Evolutionary conservation across 176 grass and related monocot genomes (phyloP), one percentile per base, ranked within the genome.

Genomic region (Bothriochloa decipiens): DNA sequence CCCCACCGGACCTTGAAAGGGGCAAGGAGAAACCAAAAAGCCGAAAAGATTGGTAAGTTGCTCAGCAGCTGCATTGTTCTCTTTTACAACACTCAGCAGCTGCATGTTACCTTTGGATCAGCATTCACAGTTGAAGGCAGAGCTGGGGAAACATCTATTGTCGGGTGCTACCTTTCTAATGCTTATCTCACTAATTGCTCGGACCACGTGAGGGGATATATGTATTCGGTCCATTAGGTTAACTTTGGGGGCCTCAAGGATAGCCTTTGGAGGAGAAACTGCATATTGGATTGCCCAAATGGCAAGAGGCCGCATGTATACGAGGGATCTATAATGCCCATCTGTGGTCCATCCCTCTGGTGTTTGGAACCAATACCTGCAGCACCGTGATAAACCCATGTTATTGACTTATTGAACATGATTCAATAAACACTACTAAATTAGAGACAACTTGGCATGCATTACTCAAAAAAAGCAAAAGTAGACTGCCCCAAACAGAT

Each of bases 201-300:
- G 50, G 23, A 29, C 60, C 32, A 84, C 76, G 45, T 88, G 87
- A 63, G 89, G 68, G 4, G 92, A 90, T 72, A 88, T 18, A 52
- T 82, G 84, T 78, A 93, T 87, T 65, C 91, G 84, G 36, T 95
- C 91, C 92, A 98, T 93, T 57, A 98, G 74, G 74, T 98, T 95
- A 83, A 88, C 86, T 80, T 89, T 88, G 17, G 95, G 92, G 1
- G 92, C 89, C 67, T 98, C 82, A 1, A 98, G 67, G 57, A 98
- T 95, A 22, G 85, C 71, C 66, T 92, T 90, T 33, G 91, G 93
- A 35, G 91, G 91, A 76, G 93, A 94, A 11, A 94, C 65, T 55
- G 96, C 96, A 84, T 88, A 94, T 32, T 99, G 96, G 86, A 99
- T 99, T 22, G 96, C 96, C 96, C 96, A 99, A 80, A 99, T 91